Percentiles rank a stretch among this genome's conserved stretches.
phyloP scores from a whole-genome alignment of 768 basidiomycete genomes.

The Boletus coccyginus region DNA sequence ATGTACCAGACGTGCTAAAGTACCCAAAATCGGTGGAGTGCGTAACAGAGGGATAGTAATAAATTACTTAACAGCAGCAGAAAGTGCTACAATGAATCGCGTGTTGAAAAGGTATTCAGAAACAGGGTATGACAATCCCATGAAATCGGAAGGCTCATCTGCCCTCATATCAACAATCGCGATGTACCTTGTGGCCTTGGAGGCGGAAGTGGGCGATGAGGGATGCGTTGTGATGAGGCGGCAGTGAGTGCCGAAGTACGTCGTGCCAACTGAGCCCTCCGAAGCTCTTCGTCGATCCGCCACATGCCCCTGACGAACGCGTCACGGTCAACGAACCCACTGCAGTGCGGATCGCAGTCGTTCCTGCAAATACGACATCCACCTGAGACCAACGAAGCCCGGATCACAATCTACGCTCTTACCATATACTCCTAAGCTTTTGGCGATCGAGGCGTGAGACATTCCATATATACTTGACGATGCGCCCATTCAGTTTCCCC shows the following conservation, averaged over 20 bases:
- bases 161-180: constrained; percentile 12
- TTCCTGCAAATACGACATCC: constrained; percentile 42
- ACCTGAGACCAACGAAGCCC: neutral
- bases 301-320: constrained; percentile 79
- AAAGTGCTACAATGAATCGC: neutral
- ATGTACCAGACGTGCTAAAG: neutral
- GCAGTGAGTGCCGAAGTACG: constrained; percentile 31
- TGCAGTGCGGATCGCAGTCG: constrained; percentile 59
- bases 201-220: constrained; percentile 28
- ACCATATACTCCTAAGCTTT: constrained; percentile 69
- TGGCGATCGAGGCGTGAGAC: constrained; percentile 52
- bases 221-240: constrained; percentile 34
- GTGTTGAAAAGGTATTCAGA: constrained; percentile 18
- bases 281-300: constrained; percentile 81
- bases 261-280: constrained; percentile 49
- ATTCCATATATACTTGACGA: constrained; percentile 62
- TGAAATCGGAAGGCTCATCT: neutral
- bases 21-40: neutral
- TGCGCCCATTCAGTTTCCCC: constrained; percentile 53
- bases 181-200: constrained; percentile 14
- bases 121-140: constrained; percentile 13
- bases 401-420: constrained; percentile 17
- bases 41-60: constrained; percentile 8
- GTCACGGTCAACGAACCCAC: constrained; percentile 62
- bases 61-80: constrained; percentile 7